These are phyloP conservation scores for Trichoderma gamsii DNA, from an alignment of 495 filamentous ascomycete species.

Conservation along the genomic window DNA sequence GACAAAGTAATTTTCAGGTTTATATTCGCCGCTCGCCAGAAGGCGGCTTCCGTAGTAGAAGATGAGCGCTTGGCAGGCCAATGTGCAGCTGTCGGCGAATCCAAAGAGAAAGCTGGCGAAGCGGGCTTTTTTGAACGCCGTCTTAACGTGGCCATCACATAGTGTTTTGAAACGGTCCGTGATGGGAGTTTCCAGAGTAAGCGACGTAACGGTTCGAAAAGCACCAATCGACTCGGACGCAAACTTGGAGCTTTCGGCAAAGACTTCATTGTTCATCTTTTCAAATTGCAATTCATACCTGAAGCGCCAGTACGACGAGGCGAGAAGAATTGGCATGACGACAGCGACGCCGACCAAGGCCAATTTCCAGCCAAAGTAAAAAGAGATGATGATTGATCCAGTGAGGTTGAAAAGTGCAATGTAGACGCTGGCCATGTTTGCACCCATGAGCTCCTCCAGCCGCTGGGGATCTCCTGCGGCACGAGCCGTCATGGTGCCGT, in stretches of 20 bases:
- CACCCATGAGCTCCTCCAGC: slow-evolving; percentile 56
- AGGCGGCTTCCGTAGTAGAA: slow-evolving; percentile 46
- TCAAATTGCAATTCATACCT: slow-evolving; percentile 53
- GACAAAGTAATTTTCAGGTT: slow-evolving; percentile 34
- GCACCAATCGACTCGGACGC: slow-evolving; percentile 56
- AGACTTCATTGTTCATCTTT: slow-evolving; percentile 49
- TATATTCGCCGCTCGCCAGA: slow-evolving; percentile 33
- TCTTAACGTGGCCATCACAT: slow-evolving; percentile 32
- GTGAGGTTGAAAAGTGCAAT: slow-evolving; percentile 45
- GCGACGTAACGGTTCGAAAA: slow-evolving; percentile 51
- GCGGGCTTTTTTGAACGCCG: slow-evolving; percentile 39
- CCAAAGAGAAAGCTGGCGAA: slow-evolving; percentile 41
- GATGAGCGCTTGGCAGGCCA: slow-evolving; percentile 44
- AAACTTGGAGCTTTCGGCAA: slow-evolving; percentile 52
- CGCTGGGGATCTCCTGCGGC: slow-evolving; percentile 54
- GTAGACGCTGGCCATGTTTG: slow-evolving; percentile 51
- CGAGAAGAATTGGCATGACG: slow-evolving; percentile 42
- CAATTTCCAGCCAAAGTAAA: slow-evolving; percentile 54
- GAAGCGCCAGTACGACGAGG: slow-evolving; percentile 46
- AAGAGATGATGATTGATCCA: slow-evolving; percentile 45
- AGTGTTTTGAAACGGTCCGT: slow-evolving; percentile 37
- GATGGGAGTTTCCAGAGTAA: slow-evolving; percentile 53
- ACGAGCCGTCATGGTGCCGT: slow-evolving; percentile 54
- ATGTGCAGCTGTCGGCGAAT: slow-evolving; percentile 36
- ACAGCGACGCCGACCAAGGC: slow-evolving; percentile 46